Evolutionary conservation across 176 grass and related monocot species (phyloP).

Genomic region (Carex myosuroides): DNA sequence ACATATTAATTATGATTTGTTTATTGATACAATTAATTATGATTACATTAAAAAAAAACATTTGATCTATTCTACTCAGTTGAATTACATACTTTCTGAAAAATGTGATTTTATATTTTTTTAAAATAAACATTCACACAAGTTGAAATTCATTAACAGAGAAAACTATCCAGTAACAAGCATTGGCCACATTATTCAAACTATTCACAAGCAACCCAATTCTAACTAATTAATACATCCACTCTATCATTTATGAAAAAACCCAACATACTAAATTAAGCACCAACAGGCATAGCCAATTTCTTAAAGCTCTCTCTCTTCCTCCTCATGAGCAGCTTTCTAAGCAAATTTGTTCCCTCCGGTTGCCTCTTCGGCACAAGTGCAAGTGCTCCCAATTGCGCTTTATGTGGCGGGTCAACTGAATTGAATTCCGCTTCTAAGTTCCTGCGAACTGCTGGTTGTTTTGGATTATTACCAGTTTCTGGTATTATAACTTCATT

Average conservation of each 20-base stretch:
- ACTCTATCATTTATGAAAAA: not conserved
- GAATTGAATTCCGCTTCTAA: slow-evolving; percentile 9
- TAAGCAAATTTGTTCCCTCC: slow-evolving; percentile 49
- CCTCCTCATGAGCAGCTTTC: slow-evolving; percentile 53
- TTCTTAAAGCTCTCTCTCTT: slow-evolving; percentile 47
- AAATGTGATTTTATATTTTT: too few relatives aligned
- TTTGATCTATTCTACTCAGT: too few relatives aligned
- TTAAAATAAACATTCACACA: not conserved
- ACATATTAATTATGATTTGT: too few relatives aligned
- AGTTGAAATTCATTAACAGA: not conserved
- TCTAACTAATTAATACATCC: not conserved
- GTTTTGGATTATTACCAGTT: slow-evolving; percentile 38
- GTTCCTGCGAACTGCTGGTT: slow-evolving; percentile 19
- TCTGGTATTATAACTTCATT: slow-evolving; percentile 18
- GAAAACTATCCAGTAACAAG: not conserved
- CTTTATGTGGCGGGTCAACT: slow-evolving; percentile 18
- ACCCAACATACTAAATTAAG: slow-evolving; percentile 14
- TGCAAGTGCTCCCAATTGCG: slow-evolving; percentile 26
- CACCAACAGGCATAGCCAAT: slow-evolving; percentile 21
- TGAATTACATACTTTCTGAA: too few relatives aligned
- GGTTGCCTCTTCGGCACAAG: slow-evolving; percentile 40
- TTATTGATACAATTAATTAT: too few relatives aligned
- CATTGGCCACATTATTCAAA: slow-evolving; percentile 3
- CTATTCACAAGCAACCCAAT: slow-evolving; percentile 3
- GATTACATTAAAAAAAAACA: too few relatives aligned